Evolutionary conservation across 371 early-diverging fungal species (phyloP), one percentile per base, ranked within the genome.

Genomic region (Mortierella sp.): DNA sequence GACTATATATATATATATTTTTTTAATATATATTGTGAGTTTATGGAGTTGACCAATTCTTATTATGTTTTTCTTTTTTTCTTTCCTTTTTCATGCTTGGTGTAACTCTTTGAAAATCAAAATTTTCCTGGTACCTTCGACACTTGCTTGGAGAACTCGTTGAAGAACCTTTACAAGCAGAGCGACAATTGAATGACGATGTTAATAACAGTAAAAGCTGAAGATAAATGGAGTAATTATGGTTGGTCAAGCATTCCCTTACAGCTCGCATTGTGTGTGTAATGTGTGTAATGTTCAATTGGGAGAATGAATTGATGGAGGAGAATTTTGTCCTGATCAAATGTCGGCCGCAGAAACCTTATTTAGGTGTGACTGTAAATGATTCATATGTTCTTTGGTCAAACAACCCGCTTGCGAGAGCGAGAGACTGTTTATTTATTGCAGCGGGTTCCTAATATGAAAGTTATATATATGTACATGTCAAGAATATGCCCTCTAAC

Each of bases 81-180:
- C n/a, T n/a, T n/a, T n/a, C n/a, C n/a, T n/a, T n/a, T n/a, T n/a
- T n/a, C n/a, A 33, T 33, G 33, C 33, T 33, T 5, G 33, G 33
- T 36, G 36, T 36, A 36, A 36, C 36, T 36, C 36, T 3, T 36
- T 36, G 36, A 36, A 36, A 36, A 36, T 36, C 36, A 36, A 3
- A 36, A 1, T 36, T 36, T 36, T 6, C 6, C 36, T 36, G 36
- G 36, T 28, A 84, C 86, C 86, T 32, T 77, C 75, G 19, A 90
- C 90, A 63, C 87, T 86, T 24, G 90, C 90, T 32, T 71, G 84
- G 13, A 83, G 67, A 9, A 90, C 90, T 65, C 84, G 68, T 67
- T 90, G 90, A 9, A 90, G 53, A 19, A 90, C 89, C 38, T 89
- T 82, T 32, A 2, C 11, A 15, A 24, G 28, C 32, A n/a, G 78